Conservation (phyloP, 2,329 filamentous ascomycete species). For the Diaporthe sp. region DNA sequence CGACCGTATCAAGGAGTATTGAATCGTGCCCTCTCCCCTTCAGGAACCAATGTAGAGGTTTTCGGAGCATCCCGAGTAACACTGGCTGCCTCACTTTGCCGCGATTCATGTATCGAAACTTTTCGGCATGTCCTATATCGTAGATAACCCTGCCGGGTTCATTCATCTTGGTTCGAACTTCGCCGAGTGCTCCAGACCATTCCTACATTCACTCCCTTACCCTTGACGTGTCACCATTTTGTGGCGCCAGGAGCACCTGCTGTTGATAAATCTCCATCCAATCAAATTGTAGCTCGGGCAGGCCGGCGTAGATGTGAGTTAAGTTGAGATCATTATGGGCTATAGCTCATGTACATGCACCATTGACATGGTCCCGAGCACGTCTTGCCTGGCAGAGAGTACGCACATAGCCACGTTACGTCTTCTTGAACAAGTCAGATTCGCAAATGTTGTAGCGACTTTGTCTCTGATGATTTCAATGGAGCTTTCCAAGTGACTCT, state of each 20-base stretch:
- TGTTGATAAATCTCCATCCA: not conserved
- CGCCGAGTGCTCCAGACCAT: not conserved
- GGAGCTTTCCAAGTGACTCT: no score
- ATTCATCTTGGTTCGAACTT: not conserved
- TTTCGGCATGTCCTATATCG: not conserved
- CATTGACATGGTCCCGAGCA: no score
- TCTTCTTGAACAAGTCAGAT: no score
- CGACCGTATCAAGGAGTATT: no score
- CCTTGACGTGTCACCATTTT: no score
- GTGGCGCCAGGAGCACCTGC: no score
- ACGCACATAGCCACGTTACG: not conserved
- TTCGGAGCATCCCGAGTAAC: not conserved
- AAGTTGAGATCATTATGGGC: not conserved
- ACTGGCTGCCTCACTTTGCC: not conserved
- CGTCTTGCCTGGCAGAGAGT: not conserved
- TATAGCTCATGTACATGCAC: not conserved
- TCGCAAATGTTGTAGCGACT: no score
- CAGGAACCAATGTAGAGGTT: not conserved
- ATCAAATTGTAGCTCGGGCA: not conserved
- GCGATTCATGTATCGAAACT: no score
- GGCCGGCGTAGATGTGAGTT: not conserved
- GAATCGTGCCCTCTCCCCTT: no score
- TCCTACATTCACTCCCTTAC: no score
- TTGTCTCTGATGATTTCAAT: no score
- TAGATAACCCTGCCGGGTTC: not conserved